Conservation (phyloP, 2,329 filamentous ascomycete species). For the Aschersonia sp. region DNA sequence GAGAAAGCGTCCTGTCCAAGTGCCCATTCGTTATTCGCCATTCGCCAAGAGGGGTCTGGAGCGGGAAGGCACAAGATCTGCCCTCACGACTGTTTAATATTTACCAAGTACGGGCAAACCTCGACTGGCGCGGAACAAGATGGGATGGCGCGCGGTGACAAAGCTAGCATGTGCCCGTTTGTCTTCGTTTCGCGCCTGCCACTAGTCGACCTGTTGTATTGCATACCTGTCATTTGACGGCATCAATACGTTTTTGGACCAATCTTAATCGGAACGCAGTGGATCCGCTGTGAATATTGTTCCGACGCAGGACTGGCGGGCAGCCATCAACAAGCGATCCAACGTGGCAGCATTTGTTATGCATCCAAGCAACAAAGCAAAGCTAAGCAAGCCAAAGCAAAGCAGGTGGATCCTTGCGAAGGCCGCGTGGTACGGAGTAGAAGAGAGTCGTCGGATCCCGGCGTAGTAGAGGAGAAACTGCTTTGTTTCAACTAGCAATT, state of each 20-base stretch:
- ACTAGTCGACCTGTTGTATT: background rate
- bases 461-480: background rate
- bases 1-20: background rate
- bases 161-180: background rate
- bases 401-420: background rate
- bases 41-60: no score
- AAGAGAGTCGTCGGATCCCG: background rate
- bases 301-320: background rate
- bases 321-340: background rate
- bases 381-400: background rate
- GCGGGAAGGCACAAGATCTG: background rate
- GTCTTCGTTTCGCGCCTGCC: background rate
- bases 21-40: background rate
- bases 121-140: background rate
- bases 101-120: background rate
- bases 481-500: background rate
- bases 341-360: background rate
- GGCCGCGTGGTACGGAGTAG: background rate
- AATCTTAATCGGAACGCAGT: no score
- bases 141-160: background rate
- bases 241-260: no score
- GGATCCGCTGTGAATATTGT: background rate
- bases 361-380: background rate
- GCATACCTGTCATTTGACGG: background rate
- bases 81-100: no score